A percentile compares a stretch with the other conserved stretches of the same genome.
phyloP scores from a whole-genome alignment of 768 basidiomycete genomes.

The Boletus edulis region DNA sequence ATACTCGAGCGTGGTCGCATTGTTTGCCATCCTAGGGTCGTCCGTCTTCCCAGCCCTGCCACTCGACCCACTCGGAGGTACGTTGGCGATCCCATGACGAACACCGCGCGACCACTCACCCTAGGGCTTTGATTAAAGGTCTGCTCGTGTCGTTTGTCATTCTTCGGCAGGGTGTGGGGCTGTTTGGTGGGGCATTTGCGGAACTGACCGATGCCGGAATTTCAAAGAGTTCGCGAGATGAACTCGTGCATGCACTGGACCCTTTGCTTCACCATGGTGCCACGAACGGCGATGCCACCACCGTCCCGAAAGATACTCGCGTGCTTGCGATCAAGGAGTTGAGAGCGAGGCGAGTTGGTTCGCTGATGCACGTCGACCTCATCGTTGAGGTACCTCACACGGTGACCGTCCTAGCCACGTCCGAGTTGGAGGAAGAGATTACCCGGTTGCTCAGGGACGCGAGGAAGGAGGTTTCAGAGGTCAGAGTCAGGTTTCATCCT shows the following conservation, averaged over 20 bases:
- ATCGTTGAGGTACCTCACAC: conserved; percentile 63
- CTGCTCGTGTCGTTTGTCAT: conserved; percentile 89
- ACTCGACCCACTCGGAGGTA: conserved; percentile 92
- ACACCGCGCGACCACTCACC: conserved; percentile 5
- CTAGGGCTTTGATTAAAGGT: conserved; percentile 42
- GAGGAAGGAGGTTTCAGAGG: conserved; percentile 69
- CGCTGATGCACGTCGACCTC: conserved; percentile 81
- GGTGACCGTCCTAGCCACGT: conserved; percentile 57
- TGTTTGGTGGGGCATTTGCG: conserved; percentile 68
- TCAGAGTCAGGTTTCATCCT: conserved; percentile 61
- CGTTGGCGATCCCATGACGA: conserved; percentile 15
- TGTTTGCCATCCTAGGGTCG: conserved; percentile 89
- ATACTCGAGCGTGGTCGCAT: conserved; percentile 87
- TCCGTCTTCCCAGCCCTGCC: conserved; percentile 84
- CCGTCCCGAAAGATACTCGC: conserved; percentile 3
- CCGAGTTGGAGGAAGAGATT: conserved; percentile 63
- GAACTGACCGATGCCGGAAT: conserved; percentile 87
- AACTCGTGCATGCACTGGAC: conserved; percentile 54
- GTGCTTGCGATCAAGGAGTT: conserved; percentile 52
- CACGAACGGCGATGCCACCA: conserved; percentile 17
- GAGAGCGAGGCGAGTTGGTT: conserved; percentile 76
- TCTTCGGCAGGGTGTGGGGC: conserved; percentile 67
- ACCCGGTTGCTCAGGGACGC: conserved; percentile 49
- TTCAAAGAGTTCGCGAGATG: conserved; percentile 48
- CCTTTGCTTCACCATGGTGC: conserved; percentile 45